Conservation (phyloP, 202 grass and related monocot genomes). For the Brachypodium distachyon region DNA sequence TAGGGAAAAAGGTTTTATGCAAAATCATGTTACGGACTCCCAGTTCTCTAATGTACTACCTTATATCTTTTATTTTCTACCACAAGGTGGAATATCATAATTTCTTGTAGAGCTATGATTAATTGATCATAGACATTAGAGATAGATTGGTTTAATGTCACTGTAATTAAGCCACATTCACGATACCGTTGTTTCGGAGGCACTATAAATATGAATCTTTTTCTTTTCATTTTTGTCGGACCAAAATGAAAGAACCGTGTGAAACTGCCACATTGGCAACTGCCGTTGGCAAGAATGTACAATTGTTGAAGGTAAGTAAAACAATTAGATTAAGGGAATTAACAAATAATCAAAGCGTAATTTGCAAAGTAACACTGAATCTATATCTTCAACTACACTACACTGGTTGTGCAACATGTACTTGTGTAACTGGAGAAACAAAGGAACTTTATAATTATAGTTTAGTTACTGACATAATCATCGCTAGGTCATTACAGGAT, state of each 20-base stretch:
- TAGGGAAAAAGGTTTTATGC: constrained; percentile 6
- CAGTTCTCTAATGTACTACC: constrained; percentile 7
- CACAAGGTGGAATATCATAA: constrained; percentile 20
- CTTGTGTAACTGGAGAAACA: neutral
- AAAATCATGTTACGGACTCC: constrained; percentile 11
- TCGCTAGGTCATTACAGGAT: neutral
- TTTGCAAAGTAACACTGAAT: neutral
- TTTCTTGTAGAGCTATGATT: constrained; percentile 31
- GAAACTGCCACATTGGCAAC: no score
- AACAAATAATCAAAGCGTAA: neutral
- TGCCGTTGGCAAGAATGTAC: neutral
- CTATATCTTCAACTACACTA: neutral
- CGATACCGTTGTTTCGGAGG: neutral
- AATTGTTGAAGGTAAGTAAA: neutral
- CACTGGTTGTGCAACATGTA: neutral
- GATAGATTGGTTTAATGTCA: neutral
- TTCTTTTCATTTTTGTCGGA: neutral
- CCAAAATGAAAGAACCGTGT: neutral
- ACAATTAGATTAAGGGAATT: neutral
- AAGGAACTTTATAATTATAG: neutral
- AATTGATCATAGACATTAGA: constrained; percentile 12
- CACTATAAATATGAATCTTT: neutral
- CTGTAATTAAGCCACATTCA: neutral
- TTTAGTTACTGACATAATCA: neutral
- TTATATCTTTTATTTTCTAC: constrained; percentile 1